Evolutionary conservation across 2,329 filamentous ascomycete genomes (phyloP).

Genomic region (Sporothrix curviconia): DNA sequence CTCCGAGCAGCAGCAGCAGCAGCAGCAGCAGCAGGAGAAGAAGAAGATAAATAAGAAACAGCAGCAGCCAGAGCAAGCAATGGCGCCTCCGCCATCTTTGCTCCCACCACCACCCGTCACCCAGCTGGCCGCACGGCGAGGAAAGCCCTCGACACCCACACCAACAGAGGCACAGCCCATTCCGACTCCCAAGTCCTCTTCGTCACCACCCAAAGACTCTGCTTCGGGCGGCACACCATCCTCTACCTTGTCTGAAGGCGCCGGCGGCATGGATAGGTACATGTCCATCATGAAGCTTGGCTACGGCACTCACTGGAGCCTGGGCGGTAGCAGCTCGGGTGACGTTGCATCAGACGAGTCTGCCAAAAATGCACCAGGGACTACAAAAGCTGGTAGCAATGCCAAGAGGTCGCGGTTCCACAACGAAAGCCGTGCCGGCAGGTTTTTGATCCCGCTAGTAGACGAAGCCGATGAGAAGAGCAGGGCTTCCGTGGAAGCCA

Average conservation of each 20-base stretch:
- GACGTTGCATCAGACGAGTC: conserved; percentile 13
- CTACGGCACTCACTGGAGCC: conserved; percentile 60
- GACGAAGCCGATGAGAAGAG: conserved; percentile 51
- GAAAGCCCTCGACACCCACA: neutral
- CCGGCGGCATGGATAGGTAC: conserved; percentile 43
- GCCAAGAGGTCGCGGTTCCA: conserved; percentile 1
- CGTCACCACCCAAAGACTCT: conserved; percentile 5
- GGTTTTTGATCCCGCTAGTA: conserved; percentile 62
- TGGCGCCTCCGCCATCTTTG: conserved; percentile 1
- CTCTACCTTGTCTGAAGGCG: conserved; percentile 5
- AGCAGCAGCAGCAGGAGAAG: neutral
- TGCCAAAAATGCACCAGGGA: neutral
- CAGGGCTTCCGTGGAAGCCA: neutral
- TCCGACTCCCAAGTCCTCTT: neutral
- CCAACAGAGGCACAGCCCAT: neutral
- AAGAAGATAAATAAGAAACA: neutral
- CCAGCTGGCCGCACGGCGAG: conserved; percentile 15
- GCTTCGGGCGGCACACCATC: conserved; percentile 7
- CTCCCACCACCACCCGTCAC: conserved; percentile 22
- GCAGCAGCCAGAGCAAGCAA: neutral
- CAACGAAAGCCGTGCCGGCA: conserved; percentile 27
- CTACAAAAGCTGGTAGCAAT: neutral
- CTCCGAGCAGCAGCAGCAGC: conserved; percentile 12
- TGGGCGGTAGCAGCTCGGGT: conserved; percentile 29
- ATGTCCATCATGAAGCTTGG: conserved; percentile 61